Conservation (phyloP, 2,329 filamentous ascomycete species). For the Aspergillus pseudotamarii region DNA sequence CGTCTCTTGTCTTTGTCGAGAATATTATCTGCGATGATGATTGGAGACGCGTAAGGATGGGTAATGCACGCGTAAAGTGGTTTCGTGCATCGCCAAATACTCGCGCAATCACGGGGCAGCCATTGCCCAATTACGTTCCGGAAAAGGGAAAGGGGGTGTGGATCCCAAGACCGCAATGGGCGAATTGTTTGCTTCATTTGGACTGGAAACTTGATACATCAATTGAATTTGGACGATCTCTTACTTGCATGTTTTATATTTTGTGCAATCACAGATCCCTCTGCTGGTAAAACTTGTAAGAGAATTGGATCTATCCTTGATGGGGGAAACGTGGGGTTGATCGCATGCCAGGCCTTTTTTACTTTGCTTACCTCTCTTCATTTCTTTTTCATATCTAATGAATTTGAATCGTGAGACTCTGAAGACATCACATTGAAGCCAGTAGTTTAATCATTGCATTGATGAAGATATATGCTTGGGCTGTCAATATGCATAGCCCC, state of each 20-base stretch:
- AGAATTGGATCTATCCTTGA: background rate
- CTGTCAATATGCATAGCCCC: slow-evolving; percentile 1
- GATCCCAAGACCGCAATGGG: background rate
- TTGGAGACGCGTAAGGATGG: slow-evolving; percentile 31
- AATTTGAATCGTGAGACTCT: background rate
- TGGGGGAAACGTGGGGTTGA: too few species aligned
- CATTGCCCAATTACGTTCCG: slow-evolving; percentile 25
- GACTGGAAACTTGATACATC: background rate
- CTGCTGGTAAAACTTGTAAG: background rate
- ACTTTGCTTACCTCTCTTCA: background rate
- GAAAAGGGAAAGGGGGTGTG: slow-evolving; percentile 1
- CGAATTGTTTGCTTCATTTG: background rate
- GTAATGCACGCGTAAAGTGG: slow-evolving; percentile 37
- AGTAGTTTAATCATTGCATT: background rate
- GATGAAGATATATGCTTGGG: background rate
- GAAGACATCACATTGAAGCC: too few species aligned
- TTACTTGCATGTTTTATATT: background rate
- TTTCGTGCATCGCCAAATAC: slow-evolving; percentile 39
- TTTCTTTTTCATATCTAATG: background rate
- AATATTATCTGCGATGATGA: slow-evolving; percentile 2
- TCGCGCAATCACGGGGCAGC: slow-evolving; percentile 39
- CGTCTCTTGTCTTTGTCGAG: background rate
- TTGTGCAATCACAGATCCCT: background rate
- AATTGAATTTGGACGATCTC: background rate
- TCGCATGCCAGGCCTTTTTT: background rate